phyloP scores from a whole-genome alignment of 257 asterid genomes.

The Verbena officinalis region DNA sequence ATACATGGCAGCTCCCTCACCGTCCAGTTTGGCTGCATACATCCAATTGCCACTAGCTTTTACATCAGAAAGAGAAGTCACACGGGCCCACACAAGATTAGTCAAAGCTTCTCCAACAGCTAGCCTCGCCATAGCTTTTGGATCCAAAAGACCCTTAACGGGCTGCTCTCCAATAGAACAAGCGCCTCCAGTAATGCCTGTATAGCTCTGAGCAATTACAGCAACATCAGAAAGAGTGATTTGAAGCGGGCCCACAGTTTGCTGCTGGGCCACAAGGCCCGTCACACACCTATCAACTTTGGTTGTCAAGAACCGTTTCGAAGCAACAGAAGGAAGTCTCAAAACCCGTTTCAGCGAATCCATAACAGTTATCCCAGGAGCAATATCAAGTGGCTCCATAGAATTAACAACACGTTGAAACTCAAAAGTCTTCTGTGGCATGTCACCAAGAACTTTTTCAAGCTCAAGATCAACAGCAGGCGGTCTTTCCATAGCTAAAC shows the following conservation, averaged over 20 bases:
- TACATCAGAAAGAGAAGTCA: conserved; percentile 83
- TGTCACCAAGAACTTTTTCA: conserved; percentile 95
- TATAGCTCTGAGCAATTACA: conserved; percentile 81
- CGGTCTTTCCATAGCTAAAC: conserved; percentile 59
- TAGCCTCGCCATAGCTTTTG: conserved; percentile 90
- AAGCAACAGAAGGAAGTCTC: conserved; percentile 89
- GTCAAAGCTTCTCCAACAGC: conserved; percentile 95
- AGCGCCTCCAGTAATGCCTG: conserved; percentile 86
- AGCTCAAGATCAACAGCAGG: conserved; percentile 97
- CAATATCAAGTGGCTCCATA: conserved; percentile 80
- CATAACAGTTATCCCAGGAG: conserved; percentile 66
- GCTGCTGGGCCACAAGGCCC: conserved; percentile 97
- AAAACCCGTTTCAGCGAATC: conserved; percentile 79
- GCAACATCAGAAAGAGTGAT: conserved; percentile 88
- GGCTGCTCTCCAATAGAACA: conserved; percentile 95
- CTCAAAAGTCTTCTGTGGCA: conserved; percentile 93
- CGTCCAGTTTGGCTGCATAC: conserved; percentile 98
- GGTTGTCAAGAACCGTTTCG: conserved; percentile 87
- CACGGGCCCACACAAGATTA: conserved; percentile 87
- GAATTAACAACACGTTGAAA: conserved; percentile 52
- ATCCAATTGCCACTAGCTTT: conserved; percentile 98
- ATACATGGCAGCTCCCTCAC: conserved; percentile 96
- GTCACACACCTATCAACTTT: conserved; percentile 96
- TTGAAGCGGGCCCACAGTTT: conserved; percentile 96
- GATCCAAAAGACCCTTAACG: conserved; percentile 81